These are phyloP conservation scores for Funneliformis caledonium DNA, from an alignment of 371 early-diverging fungal genomes.

Conservation along the genomic window DNA sequence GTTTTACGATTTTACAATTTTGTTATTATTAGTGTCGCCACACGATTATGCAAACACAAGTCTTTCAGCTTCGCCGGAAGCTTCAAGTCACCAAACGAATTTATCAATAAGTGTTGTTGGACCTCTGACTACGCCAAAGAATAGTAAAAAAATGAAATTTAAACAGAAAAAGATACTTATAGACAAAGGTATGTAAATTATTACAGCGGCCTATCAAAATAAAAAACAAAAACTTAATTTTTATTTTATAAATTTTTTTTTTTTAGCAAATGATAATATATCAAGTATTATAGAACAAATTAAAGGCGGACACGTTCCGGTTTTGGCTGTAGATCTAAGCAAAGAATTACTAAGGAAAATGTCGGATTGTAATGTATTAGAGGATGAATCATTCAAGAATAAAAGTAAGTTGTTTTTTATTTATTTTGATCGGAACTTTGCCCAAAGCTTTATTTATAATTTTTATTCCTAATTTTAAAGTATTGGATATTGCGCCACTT, in stretches of 20 bases:
- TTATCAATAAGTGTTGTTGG: slow-evolving; percentile 51
- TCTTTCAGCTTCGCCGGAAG: slow-evolving; percentile 46
- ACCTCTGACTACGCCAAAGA: slow-evolving; percentile 36
- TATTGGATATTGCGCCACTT: slow-evolving; percentile 52
- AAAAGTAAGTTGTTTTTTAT: slow-evolving; percentile 1
- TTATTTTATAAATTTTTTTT: slow-evolving; percentile 10
- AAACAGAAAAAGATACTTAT: slow-evolving; percentile 70
- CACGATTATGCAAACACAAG: slow-evolving; percentile 27
- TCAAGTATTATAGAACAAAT: slow-evolving; percentile 59
- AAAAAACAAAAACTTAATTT: not conserved
- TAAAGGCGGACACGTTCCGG: slow-evolving; percentile 63
- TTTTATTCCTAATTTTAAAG: not conserved
- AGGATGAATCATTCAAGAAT: slow-evolving; percentile 67
- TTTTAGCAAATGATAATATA: slow-evolving; percentile 63
- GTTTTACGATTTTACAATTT: slow-evolving; percentile 44
- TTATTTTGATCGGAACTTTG: not conserved
- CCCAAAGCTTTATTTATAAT: not conserved
- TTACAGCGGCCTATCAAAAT: not conserved
- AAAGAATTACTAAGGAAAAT: slow-evolving; percentile 62
- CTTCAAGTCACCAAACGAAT: slow-evolving; percentile 45
- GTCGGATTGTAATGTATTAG: slow-evolving; percentile 61
- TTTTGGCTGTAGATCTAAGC: slow-evolving; percentile 70
- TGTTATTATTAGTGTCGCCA: slow-evolving; percentile 42
- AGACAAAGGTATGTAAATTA: slow-evolving; percentile 62
- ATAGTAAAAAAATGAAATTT: slow-evolving; percentile 64